phyloP scores from a whole-genome alignment of 2,329 filamentous ascomycete species.

The Aspergillus fumigatiaffinis region DNA sequence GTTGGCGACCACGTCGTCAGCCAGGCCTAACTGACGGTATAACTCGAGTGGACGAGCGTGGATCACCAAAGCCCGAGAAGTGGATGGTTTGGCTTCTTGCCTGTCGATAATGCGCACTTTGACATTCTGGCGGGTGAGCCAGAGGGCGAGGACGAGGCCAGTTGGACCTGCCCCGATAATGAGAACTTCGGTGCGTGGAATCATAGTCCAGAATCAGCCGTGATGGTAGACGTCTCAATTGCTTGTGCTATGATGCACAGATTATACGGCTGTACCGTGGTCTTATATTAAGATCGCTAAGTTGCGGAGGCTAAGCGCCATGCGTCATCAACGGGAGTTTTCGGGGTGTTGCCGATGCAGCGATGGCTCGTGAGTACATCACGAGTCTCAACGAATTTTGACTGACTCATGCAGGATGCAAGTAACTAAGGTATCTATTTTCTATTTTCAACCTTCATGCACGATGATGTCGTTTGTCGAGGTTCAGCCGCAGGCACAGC shows the following conservation, averaged over 20 bases:
- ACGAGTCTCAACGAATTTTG: background rate
- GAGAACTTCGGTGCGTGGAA: slow-evolving; percentile 28
- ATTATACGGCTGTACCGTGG: background rate
- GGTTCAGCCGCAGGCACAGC: too few species aligned
- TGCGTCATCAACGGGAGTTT: too few species aligned
- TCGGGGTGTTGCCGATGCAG: too few species aligned
- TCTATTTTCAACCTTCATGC: background rate
- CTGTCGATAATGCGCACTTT: slow-evolving; percentile 49
- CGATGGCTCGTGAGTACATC: background rate
- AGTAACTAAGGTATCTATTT: background rate
- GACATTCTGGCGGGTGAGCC: slow-evolving; percentile 46
- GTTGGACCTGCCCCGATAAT: slow-evolving; percentile 47
- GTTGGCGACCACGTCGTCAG: slow-evolving; percentile 32
- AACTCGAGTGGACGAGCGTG: slow-evolving; percentile 51
- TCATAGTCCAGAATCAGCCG: background rate
- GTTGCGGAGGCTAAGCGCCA: too few species aligned
- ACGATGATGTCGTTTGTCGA: too few species aligned
- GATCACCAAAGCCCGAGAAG: slow-evolving; percentile 42
- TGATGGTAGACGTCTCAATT: background rate
- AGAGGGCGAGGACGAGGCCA: slow-evolving; percentile 43
- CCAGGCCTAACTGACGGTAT: slow-evolving; percentile 44
- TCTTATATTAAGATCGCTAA: background rate
- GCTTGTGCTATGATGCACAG: background rate
- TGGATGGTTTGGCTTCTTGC: slow-evolving; percentile 31
- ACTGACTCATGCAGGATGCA: too few species aligned